Conservation (phyloP, 208 protist species). For the Trypanosoma brucei region DNA sequence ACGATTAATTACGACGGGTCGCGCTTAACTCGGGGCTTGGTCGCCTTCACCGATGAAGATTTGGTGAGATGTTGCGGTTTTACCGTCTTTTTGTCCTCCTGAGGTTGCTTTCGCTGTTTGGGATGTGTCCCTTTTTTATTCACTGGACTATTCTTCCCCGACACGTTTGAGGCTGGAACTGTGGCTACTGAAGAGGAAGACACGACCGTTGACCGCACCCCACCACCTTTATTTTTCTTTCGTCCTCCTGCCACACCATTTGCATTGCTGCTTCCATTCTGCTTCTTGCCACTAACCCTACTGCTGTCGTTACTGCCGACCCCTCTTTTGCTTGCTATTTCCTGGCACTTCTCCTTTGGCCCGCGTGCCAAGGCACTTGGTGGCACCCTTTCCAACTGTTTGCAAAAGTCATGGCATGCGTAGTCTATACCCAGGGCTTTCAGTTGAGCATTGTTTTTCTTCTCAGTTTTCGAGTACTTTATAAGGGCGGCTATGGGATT, state of each 20-base stretch:
- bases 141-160: no score
- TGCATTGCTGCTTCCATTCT: not conserved
- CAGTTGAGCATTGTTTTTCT: constrained; percentile 69
- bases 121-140: no score
- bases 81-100: no score
- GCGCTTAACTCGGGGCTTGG: no score
- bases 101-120: no score
- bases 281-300: not conserved
- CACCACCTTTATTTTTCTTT: not conserved
- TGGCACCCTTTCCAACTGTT: constrained; percentile 53
- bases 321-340: not conserved
- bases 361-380: constrained; percentile 19
- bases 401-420: constrained; percentile 40
- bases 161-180: no score
- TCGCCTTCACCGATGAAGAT: no score
- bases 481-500: constrained; percentile 54
- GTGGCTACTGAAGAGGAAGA: no score
- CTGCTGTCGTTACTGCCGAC: not conserved
- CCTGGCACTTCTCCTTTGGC: constrained; percentile 12
- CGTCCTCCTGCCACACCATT: not conserved
- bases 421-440: constrained; percentile 71
- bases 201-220: not conserved
- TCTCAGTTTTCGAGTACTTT: constrained; percentile 62
- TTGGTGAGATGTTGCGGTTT: no score
- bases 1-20: no score